Base-by-base conservation (phyloP, 257 asterid species). In the Orobanche coerulescens region DNA sequence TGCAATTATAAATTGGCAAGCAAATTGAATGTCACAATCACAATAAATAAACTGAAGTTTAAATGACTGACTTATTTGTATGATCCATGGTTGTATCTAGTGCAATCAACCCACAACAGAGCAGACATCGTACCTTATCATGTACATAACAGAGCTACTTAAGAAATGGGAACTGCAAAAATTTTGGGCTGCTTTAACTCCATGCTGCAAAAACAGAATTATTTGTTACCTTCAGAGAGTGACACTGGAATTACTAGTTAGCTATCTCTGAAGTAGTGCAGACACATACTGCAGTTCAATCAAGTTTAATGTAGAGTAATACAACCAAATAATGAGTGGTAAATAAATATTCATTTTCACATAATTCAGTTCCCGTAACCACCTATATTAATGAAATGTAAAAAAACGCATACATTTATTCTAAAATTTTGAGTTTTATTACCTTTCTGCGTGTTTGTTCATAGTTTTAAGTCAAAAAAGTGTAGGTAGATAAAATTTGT, bases 71-170 rank as follows among this genome's bases (percentile, higher is more conserved):
- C 26, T 48, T 25, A 62, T 39, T 23, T 40, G 23, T 51, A 56
- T 55, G 15, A 64, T 59, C 18, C 55, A 77, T 48, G 22, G 31
- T 18, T 57, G 30, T 58, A 23, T 36, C 33, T 54, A 16, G 65
- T 61, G 36, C 58, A 72, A 50, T 52, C 46, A 75, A 52, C 58
- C 51, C 52, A 28, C 33, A 68, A 18, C 68, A 47, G 55, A 70
- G 52, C 43, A 65, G 46, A 63, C 48, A 42, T 15, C 73, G 74
- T 46, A 88, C 98, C 98, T 82, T 78, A 92, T 92, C 95, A 81
- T 92, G 80, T 81, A 77, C 96, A 92, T 81, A 47, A 88, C 95
- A 11, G 98, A 88, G 82, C 88, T 79, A 84, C 98, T 92, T 61
- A 92, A 72, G 77, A 84, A 92, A 79, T 92, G 84, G 54, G 89